Evolutionary conservation across 2,329 filamentous ascomycete species (phyloP), one percentile per base, ranked within the genome.

Genomic region (Microdochium bolleyi): DNA sequence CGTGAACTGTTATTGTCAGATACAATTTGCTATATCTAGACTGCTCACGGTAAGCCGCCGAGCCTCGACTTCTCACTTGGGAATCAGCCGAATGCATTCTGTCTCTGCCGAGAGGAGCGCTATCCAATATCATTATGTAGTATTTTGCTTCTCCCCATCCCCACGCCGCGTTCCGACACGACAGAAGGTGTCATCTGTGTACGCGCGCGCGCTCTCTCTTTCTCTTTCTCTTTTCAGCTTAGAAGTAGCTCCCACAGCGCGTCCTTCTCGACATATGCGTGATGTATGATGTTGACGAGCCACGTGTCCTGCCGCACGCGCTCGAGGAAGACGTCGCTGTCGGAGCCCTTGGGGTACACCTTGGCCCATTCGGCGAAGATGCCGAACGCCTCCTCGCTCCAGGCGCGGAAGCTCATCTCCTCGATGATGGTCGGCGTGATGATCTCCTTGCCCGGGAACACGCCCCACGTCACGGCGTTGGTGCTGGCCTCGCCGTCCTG

Each of bases 401-500:
- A 99, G 8, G 92, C 90, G 56, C 84, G 80, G 77, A 97, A 97
- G 66, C 88, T 94, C 51, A 96, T 89, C 60, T 92, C 89, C 67
- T 97, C 92, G 62, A 97, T 95, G 64, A 97, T 97, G 1, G 92
- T 97, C 2, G 92, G 92, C 22, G 92, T 95, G 54, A 95, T 82
- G 64, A 97, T 97, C 70, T 97, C 92, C 72, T 96, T 96, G 44
- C 90, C 90, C 0, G 89, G 87, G 71, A 97, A 97, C 1, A 91
- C 89, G 51, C 92, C 92, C 92, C 92, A 97, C 0, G 94, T 99
- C 2, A 99, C 94, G 0, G 92, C 91, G 64, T 97, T 96, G 27
- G 95, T 92, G 61, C 81, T 84, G 25, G 71, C 70, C 41, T 46
- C 41, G 41, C 19, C 27, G 27, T 30, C 11, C 27, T 30, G 27